Percentiles rank a stretch among this genome's conserved stretches.
These are phyloP conservation scores for Fusarium equiseti DNA, from an alignment of 2,329 filamentous ascomycete genomes.

Conservation along the genomic window DNA sequence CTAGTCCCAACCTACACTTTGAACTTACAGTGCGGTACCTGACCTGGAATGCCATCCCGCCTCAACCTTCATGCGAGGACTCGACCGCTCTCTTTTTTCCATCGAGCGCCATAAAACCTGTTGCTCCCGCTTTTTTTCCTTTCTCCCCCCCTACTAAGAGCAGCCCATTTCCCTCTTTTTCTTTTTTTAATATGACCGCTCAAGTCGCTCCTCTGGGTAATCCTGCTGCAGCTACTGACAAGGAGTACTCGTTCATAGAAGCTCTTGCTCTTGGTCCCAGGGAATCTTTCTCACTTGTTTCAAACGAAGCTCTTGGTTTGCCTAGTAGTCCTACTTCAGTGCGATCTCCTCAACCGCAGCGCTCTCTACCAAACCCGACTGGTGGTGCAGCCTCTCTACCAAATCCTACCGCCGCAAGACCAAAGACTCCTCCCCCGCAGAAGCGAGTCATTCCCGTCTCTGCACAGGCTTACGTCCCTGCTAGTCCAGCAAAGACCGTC, in stretches of 20 bases:
- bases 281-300: conserved; percentile 46
- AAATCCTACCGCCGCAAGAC: not conserved
- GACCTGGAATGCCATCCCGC: conserved; percentile 20
- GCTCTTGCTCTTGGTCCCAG: conserved; percentile 47
- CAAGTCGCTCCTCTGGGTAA: conserved; percentile 37
- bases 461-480: conserved; percentile 9
- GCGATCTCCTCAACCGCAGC: conserved; percentile 3
- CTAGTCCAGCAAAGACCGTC: conserved; percentile 9
- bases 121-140: conserved; percentile 35
- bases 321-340: conserved; percentile 17
- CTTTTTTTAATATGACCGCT: conserved; percentile 42
- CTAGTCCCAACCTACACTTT: not conserved
- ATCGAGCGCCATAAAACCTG: conserved; percentile 45
- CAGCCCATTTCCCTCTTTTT: conserved; percentile 14
- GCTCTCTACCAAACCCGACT: not conserved
- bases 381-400: not conserved
- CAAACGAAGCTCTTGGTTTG: conserved; percentile 47
- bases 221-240: conserved; percentile 32
- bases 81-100: not conserved
- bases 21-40: conserved; percentile 27
- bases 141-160: conserved; percentile 7
- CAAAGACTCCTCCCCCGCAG: conserved; percentile 31
- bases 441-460: conserved; percentile 4
- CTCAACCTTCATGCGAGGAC: not conserved
- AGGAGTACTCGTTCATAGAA: conserved; percentile 51